Base-by-base conservation (phyloP, 768 basidiomycete genomes). In the Megacollybia marginata region DNA sequence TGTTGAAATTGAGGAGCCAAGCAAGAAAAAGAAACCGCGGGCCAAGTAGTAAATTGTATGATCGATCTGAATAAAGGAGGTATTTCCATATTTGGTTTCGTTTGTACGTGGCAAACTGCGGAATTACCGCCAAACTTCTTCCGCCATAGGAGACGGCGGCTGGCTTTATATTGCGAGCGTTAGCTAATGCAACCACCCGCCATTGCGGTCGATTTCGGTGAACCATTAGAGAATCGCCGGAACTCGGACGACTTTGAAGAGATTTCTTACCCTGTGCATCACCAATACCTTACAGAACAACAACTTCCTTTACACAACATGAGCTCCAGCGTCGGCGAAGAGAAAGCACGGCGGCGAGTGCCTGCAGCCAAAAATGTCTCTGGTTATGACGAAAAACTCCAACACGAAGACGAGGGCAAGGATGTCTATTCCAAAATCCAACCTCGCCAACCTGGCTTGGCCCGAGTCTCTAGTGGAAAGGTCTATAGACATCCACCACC, bases 161-260 rank as follows among this genome's bases (percentile, higher is more conserved):
- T 28, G 23, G 23, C 23, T 28, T 28, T 28, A 28, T 3, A 28
- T 28, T 28, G n/a, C n/a, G 23, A 28, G 23, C 23, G 23, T 28
- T 28, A 65, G 72, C 73, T 68, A 64, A 82, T 83, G 80, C 73
- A 70, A 69, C 79, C 81, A 50, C 57, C 78, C 59, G 80, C 85
- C 63, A 73, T 88, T 56, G 74, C 82, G 59, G 74, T 90, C 54
- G 81, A 87, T 62, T 77, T 90, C 65, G 83, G 80, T 62, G 68
- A 77, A 53, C 72, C 75, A 52, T 76, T 46, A 80, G 80, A 11
- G 23, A 44, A 49, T 78, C 77, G 56, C 23, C 23, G 23, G 23
- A 28, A 28, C 6, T 28, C 23, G 23, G 23, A 28, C 23, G 86
- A 88, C 56, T 88, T 85, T 65, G 85, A 88, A 66, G 75, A 88